Base-by-base conservation (phyloP, 106 monocot genomes). In the Phalaenopsis equestris region DNA sequence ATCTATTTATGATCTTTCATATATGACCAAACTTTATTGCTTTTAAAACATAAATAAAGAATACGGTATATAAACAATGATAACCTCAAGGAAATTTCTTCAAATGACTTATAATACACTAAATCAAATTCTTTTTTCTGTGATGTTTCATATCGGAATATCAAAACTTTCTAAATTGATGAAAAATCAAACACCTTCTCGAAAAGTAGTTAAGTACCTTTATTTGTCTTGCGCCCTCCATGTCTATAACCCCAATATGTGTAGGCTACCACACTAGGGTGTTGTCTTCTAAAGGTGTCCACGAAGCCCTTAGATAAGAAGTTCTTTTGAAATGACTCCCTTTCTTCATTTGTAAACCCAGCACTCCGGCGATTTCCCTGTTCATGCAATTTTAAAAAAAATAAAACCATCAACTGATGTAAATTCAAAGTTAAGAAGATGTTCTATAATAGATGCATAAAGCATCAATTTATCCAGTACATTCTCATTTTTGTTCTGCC, bases 181-280 rank as follows among this genome's bases (percentile, higher is more conserved):
- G 76, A 30, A 17, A 24, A 23, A 42, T 8, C 17, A 7, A 21
- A 8, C 9, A 72, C 42, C 42, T 42, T 15, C 42, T 15, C 23
- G 19, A 46, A 23, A 75, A 48, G 21, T 2, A 23, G 19, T 49
- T 30, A 55, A 1, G 39, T 87, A 96, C 96, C 96, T 90, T 88
- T 90, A 45, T 96, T 96, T 14, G 91, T 90, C 77, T 91, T 96
- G 56, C 96, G 96, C 5, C 82, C 88, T 18, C 85, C 89, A 83
- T 96, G 96, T 73, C 96, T 83, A 52, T 90, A 94, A 77, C 96
- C 96, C 88, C 91, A 96, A 75, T 96, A 96, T 24, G 87, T 90
- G 82, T 96, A 96, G 3, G 80, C 96, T 43, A 94, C 91, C 9
- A 79, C 90, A 30, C 73, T 79, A 76, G 96, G 93, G 80, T 96